These are phyloP conservation scores for Plasmodium reichenowi DNA, from an alignment of 169 alveolate species.

Conservation along the genomic window DNA sequence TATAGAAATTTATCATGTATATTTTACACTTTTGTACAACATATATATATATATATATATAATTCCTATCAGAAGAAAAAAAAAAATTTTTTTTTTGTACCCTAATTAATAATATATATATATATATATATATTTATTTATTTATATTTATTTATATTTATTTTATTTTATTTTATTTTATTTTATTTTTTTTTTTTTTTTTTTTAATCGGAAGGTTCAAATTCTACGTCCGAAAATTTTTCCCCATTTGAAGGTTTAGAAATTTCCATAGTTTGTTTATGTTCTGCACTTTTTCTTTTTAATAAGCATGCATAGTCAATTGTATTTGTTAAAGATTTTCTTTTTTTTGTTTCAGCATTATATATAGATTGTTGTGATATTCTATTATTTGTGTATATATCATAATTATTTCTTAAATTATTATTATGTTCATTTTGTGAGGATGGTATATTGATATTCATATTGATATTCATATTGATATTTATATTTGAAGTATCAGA, in stretches of 20 bases:
- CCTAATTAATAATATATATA: not conserved
- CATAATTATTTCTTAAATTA: not conserved
- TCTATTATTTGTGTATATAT: not conserved
- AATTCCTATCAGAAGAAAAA: no score
- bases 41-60: no score
- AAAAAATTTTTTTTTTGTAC: no score
- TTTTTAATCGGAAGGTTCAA: conserved; percentile 53
- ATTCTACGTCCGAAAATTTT: conserved; percentile 42
- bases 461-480: not conserved
- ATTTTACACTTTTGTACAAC: no score
- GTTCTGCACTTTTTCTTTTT: conserved; percentile 65
- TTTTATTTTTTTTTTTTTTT: no score
- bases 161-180: no score
- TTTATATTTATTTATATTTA: not conserved
- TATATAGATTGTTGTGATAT: not conserved
- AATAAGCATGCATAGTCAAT: conserved; percentile 71
- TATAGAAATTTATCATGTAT: no score
- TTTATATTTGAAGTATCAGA: not conserved
- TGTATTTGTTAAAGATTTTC: conserved; percentile 71
- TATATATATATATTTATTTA: not conserved
- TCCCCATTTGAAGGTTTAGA: conserved; percentile 16
- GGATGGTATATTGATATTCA: not conserved
- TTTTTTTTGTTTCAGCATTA: conserved; percentile 36
- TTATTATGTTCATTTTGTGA: not conserved
- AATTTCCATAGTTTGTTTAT: conserved; percentile 14